Evolutionary conservation across 345 rosid genomes (phyloP).

Genomic region (Brassica nigra): DNA sequence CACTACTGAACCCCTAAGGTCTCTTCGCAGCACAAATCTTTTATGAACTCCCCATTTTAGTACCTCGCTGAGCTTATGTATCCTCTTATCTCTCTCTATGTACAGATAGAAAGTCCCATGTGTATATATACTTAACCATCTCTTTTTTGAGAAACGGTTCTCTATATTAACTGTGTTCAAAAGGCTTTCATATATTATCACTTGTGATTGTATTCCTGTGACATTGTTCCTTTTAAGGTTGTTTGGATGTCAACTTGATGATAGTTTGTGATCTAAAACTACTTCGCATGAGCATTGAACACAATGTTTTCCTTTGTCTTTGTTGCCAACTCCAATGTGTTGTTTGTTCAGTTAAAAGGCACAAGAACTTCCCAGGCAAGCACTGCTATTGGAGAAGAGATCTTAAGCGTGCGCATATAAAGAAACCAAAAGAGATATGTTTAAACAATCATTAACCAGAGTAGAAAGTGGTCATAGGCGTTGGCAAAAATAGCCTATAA

Average conservation of each 20-base stretch:
- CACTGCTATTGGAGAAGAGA: slow-evolving; percentile 73
- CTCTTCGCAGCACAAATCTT: not conserved
- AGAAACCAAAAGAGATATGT: not conserved
- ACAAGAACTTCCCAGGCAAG: slow-evolving; percentile 82
- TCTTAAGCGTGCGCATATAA: slow-evolving; percentile 64
- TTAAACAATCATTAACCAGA: not conserved
- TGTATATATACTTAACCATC: not conserved
- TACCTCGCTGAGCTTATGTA: not conserved
- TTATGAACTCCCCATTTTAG: not conserved
- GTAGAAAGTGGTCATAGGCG: too few relatives aligned
- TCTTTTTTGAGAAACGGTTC: not conserved
- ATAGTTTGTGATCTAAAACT: too few relatives aligned
- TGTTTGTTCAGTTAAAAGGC: slow-evolving; percentile 78
- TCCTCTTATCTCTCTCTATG: not conserved
- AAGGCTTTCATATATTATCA: not conserved
- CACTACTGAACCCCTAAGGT: not conserved
- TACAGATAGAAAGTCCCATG: not conserved
- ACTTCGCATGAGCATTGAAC: too few relatives aligned
- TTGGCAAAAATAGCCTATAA: not conserved
- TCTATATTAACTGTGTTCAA: not conserved
- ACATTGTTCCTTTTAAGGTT: not conserved
- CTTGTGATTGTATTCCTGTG: too few relatives aligned
- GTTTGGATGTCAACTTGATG: not conserved
- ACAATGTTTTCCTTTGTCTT: too few relatives aligned
- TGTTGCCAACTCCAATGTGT: slow-evolving; percentile 46